A percentile compares a stretch with the other conserved stretches of the same genome.
These are phyloP conservation scores for Penicillium hesseltinei DNA, from an alignment of 2,329 filamentous ascomycete genomes.

Conservation along the genomic window DNA sequence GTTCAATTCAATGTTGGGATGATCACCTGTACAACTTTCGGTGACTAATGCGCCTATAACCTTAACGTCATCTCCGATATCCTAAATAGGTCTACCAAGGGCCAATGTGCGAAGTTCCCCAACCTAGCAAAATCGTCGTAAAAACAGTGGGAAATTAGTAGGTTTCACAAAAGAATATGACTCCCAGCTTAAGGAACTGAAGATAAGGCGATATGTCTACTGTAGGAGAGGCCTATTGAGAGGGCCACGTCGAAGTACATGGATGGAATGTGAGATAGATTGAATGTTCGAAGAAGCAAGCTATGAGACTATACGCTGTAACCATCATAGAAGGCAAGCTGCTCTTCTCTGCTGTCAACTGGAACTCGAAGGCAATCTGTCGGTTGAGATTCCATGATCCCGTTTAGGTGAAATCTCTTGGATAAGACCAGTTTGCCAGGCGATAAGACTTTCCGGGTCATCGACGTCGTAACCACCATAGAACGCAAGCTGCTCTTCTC, in stretches of 20 bases:
- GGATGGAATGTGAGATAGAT: neutral
- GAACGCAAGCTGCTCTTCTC: too few species aligned
- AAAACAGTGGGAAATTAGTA: too few species aligned
- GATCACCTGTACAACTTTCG: neutral
- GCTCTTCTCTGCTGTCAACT: too few species aligned
- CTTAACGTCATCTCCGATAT: neutral
- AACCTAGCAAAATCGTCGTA: too few species aligned
- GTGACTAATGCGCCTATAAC: neutral
- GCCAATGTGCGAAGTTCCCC: neutral
- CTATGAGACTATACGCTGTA: neutral
- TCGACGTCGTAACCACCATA: too few species aligned
- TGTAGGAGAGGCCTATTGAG: neutral
- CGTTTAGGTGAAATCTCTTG: too few species aligned
- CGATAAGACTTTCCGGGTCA: too few species aligned
- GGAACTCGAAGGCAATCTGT: too few species aligned
- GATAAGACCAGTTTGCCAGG: too few species aligned
- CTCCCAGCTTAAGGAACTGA: neutral
- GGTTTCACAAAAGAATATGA: neutral
- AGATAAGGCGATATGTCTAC: neutral
- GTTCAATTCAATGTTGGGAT: neutral
- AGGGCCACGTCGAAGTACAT: neutral
- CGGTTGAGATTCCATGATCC: too few species aligned
- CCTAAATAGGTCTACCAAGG: neutral
- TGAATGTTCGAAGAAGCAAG: neutral
- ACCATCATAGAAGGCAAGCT: too few species aligned